Conservation (phyloP, 78 protist species). For the Dictyostelium capitatum region DNA sequence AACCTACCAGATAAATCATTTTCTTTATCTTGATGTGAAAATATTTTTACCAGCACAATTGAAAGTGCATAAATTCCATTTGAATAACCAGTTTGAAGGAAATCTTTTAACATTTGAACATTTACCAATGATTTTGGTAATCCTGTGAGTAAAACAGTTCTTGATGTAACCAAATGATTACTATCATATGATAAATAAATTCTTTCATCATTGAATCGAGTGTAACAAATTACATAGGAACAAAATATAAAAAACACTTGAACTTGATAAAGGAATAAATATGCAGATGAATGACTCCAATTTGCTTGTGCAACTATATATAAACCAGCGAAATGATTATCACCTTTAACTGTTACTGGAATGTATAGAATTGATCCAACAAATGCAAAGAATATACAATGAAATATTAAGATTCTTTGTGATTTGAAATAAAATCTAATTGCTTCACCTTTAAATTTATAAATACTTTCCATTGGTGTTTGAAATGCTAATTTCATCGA, state of each 20-base stretch:
- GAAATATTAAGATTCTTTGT: conserved; percentile 12
- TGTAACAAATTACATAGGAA: conserved; percentile 7
- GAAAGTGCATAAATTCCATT: conserved; percentile 47
- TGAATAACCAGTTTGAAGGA: conserved; percentile 57
- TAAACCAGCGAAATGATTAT: conserved; percentile 13
- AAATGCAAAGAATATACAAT: background rate
- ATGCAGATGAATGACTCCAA: conserved; percentile 48
- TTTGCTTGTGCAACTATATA: conserved; percentile 48
- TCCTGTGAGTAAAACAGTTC: conserved; percentile 49
- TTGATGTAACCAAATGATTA: conserved; percentile 66
- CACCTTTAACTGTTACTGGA: conserved; percentile 33
- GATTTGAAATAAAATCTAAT: conserved; percentile 28
- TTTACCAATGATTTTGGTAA: conserved; percentile 65
- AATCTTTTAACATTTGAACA: conserved; percentile 18
- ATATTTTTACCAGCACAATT: conserved; percentile 30
- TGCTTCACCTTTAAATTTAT: conserved; percentile 18
- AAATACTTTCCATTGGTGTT: conserved; percentile 6
- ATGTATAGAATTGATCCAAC: background rate
- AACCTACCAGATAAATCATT: conserved; percentile 46
- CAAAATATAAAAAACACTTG: background rate
- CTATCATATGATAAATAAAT: conserved; percentile 23
- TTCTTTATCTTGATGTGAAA: background rate
- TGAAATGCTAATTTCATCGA: background rate
- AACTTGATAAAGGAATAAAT: conserved; percentile 25
- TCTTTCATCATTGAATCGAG: conserved; percentile 61